These are phyloP conservation scores for Rhinocladiella mackenziei DNA, from an alignment of 2,329 filamentous ascomycete genomes.

Conservation along the genomic window DNA sequence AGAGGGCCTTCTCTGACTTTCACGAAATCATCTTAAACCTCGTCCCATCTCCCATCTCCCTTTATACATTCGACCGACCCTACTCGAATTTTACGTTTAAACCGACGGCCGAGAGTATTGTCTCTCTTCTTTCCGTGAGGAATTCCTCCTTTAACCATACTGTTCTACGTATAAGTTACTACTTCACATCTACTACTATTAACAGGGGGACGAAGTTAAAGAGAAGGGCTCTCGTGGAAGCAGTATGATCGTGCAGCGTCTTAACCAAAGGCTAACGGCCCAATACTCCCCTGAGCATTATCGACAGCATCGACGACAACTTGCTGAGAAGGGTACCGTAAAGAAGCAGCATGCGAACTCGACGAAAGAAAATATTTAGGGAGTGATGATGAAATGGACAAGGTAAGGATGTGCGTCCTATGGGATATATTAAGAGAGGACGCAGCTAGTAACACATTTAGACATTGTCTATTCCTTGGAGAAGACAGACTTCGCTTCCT, in stretches of 20 bases:
- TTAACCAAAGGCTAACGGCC: constrained; percentile 12
- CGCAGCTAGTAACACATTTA: neutral
- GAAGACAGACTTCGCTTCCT: too few species aligned
- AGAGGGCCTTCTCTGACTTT: too few species aligned
- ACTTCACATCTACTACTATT: constrained; percentile 3
- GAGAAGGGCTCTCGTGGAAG: too few species aligned
- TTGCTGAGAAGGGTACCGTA: constrained; percentile 10
- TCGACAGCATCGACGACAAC: constrained; percentile 14
- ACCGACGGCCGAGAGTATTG: neutral
- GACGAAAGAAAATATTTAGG: constrained; percentile 20
- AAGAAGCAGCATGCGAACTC: constrained; percentile 20
- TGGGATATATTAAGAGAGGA: neutral
- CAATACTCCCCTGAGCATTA: constrained; percentile 18
- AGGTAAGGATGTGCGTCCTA: constrained; percentile 2
- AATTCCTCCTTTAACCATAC: too few species aligned
- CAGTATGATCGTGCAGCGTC: constrained; percentile 11
- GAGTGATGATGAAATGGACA: constrained; percentile 18
- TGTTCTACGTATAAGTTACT: constrained; percentile 3
- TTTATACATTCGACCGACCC: neutral
- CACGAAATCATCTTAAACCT: too few species aligned
- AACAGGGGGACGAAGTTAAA: too few species aligned
- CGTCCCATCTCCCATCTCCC: neutral
- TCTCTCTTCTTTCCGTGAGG: neutral
- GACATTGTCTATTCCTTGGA: neutral
- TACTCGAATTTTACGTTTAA: neutral